Conservation (phyloP, 768 basidiomycete genomes). For the Erythrobasidium yunnanense region DNA sequence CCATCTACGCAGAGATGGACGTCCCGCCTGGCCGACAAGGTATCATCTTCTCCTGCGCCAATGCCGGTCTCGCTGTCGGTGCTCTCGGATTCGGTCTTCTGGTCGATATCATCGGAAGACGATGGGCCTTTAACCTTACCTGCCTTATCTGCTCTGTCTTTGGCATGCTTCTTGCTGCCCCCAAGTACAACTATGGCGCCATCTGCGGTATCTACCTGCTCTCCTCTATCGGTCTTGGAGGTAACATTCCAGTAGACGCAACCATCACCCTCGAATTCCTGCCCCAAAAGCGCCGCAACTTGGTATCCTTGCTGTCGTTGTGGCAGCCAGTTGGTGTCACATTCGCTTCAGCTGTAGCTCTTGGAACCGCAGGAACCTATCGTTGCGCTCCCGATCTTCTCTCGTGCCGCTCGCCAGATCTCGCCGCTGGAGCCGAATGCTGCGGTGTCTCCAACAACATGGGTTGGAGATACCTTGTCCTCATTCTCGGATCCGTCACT, state of each 20-base stretch:
- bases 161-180: slow-evolving; percentile 37
- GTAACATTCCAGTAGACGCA: slow-evolving; percentile 45
- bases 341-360: slow-evolving; percentile 35
- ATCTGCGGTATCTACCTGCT: slow-evolving; percentile 42
- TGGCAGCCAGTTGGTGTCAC: slow-evolving; percentile 45
- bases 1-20: slow-evolving; percentile 39
- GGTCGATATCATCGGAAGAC: slow-evolving; percentile 42
- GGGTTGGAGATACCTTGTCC: slow-evolving; percentile 44
- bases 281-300: slow-evolving; percentile 40
- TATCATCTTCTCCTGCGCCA: slow-evolving; percentile 41
- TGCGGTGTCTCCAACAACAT: not conserved
- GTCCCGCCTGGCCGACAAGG: slow-evolving; percentile 28
- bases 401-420: no score
- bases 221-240: slow-evolving; percentile 40
- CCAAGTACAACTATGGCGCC: slow-evolving; percentile 42
- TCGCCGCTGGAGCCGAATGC: not conserved
- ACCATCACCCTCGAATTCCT: slow-evolving; percentile 42
- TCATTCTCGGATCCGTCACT: slow-evolving; percentile 41
- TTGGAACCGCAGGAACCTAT: not conserved
- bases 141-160: no score
- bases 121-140: slow-evolving; percentile 43
- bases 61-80: slow-evolving; percentile 41
- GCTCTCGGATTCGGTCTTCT: slow-evolving; percentile 41
- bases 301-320: slow-evolving; percentile 42
- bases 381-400: not conserved